Evolutionary conservation across 2,329 filamentous ascomycete genomes (phyloP).

Genomic region (Thielaviopsis euricoi): DNA sequence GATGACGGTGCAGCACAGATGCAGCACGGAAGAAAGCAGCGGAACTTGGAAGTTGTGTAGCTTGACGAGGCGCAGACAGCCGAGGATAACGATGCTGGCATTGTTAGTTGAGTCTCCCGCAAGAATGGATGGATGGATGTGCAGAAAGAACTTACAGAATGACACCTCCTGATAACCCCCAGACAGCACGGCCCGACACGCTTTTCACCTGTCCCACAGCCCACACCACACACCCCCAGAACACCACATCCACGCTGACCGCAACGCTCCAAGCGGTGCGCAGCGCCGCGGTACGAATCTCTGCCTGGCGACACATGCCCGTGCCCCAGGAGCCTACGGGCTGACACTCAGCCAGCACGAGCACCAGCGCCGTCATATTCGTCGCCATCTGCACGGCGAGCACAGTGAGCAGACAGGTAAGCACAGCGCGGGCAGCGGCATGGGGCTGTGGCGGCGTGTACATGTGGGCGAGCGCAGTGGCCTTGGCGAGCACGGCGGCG

Average conservation of each 20-base stretch:
- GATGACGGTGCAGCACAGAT: background rate
- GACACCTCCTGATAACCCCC: too few relatives aligned
- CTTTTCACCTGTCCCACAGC: background rate
- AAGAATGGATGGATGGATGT: too few relatives aligned
- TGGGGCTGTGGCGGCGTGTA: too few relatives aligned
- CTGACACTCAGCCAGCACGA: background rate
- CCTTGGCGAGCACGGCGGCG: background rate
- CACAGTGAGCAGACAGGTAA: background rate
- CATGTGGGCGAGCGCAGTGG: background rate
- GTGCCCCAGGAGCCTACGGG: background rate
- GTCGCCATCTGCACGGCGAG: conserved; percentile 1
- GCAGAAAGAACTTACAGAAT: background rate
- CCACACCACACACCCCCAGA: background rate
- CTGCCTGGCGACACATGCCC: background rate
- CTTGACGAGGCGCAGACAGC: background rate
- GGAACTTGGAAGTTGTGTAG: background rate
- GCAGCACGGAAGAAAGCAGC: background rate
- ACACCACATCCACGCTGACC: background rate
- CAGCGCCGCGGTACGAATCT: background rate
- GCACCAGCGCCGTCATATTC: background rate
- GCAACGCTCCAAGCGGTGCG: background rate
- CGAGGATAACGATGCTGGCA: background rate
- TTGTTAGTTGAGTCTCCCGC: background rate
- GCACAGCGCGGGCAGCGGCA: background rate
- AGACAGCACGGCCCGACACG: background rate